Base-by-base conservation (phyloP, 2,329 filamentous ascomycete species). In the Calonectria hongkongensis region DNA sequence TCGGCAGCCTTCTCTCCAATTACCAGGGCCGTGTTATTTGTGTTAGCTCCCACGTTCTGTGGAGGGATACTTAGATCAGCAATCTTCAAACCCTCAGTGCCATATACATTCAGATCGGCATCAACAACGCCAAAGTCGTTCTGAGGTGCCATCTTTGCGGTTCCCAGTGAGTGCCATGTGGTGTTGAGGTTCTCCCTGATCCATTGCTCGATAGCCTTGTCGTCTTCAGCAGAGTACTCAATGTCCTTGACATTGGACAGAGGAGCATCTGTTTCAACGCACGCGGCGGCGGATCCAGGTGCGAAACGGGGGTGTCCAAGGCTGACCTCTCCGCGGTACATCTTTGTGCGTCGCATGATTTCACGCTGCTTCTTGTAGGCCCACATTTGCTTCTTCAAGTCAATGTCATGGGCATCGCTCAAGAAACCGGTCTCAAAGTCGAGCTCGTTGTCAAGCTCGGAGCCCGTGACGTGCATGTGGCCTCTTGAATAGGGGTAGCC, bases 321-420 rank as follows among this genome's bases (percentile, higher is more conserved):
- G 4, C 83, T 80, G 3, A 87, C 45, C 76, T 89, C 86, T 76
- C 90, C 85, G 72, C 86, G 80, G 81, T 89, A 92, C 76, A 88
- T 86, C 1, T 85, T 81, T 77, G 90, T 89, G 6, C 91, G 88
- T 2, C 91, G 88, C 58, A 87, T 85, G 68, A 93, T 88, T 79
- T 93, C 91, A 1, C 92, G 89, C n/a, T 87, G 86, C 76, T 88
- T 89, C 82, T 94, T 94, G 84, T 94, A 94, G 0, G 85, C 88
- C 91, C 91, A 93, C 4, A 92, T 77, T 25, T 91, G 88, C 77
- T 89, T 91, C 81, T 90, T 89, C 45, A 93, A 60, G 77, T 93
- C 91, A n/a, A 90, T 81, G 76, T 93, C 91, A 25, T 90, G 79
- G 15, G 83, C 76, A 66, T 92, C 88, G 5, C 82, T 86, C 39